Base-by-base conservation (phyloP, 2,329 filamentous ascomycete genomes). In the Beauveria asiatica region DNA sequence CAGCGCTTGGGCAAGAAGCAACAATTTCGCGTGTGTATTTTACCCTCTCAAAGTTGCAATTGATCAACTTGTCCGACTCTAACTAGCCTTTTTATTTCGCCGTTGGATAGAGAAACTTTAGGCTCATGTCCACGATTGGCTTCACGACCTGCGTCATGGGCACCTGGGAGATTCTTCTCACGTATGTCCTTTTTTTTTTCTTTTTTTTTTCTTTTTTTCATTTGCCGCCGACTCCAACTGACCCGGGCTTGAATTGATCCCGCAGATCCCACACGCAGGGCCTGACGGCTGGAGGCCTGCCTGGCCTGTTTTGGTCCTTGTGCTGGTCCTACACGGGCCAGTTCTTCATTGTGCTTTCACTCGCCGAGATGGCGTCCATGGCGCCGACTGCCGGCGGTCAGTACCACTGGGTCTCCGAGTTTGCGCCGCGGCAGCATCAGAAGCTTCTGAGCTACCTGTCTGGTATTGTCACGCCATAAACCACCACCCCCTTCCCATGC, bases 371-470 rank as follows among this genome's bases (percentile, higher is more conserved):
- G 65, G 72, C 71, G 0, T 75, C 71, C 0, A 75, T 75, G 70
- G 71, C 78, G 68, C 56, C 80, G 71, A 60, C 81, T 69, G 25
- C 78, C 1, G 81, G 80, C 45, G 81, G 81, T 17, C 79, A 84
- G 69, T 83, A 83, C 64, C 79, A 82, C 67, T 83, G 80, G 79
- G 78, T 82, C 0, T 79, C 75, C 1, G 75, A 78, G 56, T 77
- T 83, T 62, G 76, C 79, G 1, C 77, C 80, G 0, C 70, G 68
- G 0, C 68, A 70, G 45, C 73, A 75, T 57, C 80, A 83, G 63
- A 81, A 79, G 59, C 75, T 80, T 37, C 70, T 84, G 1, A 82
- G 78, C 62, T 86, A 84, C 65, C 67, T 80, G 11, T 68, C 67
- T 67, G 53, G 53, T 48, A 48, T 8, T 5, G 27, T 5, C 9